phyloP scores from a whole-genome alignment of 2,329 filamentous ascomycete species.

The Rachicladosporium sp. region DNA sequence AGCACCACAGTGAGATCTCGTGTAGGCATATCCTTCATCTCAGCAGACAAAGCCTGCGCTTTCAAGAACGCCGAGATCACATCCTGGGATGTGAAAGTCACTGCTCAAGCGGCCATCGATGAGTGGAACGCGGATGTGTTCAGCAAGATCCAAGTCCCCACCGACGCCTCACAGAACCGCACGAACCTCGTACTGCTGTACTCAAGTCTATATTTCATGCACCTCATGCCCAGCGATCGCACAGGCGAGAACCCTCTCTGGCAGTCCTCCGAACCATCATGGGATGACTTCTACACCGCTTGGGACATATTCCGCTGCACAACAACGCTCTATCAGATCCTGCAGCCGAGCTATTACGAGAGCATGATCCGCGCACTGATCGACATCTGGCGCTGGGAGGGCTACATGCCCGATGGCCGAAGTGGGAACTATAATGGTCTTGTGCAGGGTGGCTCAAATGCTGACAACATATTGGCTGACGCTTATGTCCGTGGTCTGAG shows the following conservation, averaged over 20 bases:
- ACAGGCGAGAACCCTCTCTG: slow-evolving; percentile 60
- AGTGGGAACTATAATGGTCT: slow-evolving; percentile 24
- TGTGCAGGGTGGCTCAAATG: slow-evolving; percentile 23
- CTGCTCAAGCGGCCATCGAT: slow-evolving; percentile 30
- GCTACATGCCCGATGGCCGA: slow-evolving; percentile 25
- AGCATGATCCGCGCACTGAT: slow-evolving; percentile 56
- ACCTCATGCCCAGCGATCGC: slow-evolving; percentile 55
- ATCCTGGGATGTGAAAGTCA: slow-evolving; percentile 16
- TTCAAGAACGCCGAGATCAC: slow-evolving; percentile 48
- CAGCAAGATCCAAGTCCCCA: slow-evolving; percentile 47
- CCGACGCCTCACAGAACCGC: slow-evolving; percentile 37
- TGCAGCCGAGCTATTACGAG: slow-evolving; percentile 51
- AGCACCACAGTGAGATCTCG: slow-evolving; percentile 33
- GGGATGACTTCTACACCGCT: slow-evolving; percentile 58
- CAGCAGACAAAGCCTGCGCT: slow-evolving; percentile 44
- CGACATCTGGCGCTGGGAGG: slow-evolving; percentile 47
- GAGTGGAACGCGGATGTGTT: slow-evolving; percentile 52
- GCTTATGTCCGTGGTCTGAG: slow-evolving; percentile 23
- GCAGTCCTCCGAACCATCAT: slow-evolving; percentile 54
- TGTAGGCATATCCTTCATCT: slow-evolving; percentile 59
- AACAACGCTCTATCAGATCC: slow-evolving; percentile 51
- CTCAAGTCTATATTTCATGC: slow-evolving; percentile 57
- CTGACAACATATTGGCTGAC: slow-evolving; percentile 25
- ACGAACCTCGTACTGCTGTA: slow-evolving; percentile 51
- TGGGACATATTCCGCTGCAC: slow-evolving; percentile 56